Conservation (phyloP, 192 early-diverging fungal species). For the Diversispora epigaea region DNA sequence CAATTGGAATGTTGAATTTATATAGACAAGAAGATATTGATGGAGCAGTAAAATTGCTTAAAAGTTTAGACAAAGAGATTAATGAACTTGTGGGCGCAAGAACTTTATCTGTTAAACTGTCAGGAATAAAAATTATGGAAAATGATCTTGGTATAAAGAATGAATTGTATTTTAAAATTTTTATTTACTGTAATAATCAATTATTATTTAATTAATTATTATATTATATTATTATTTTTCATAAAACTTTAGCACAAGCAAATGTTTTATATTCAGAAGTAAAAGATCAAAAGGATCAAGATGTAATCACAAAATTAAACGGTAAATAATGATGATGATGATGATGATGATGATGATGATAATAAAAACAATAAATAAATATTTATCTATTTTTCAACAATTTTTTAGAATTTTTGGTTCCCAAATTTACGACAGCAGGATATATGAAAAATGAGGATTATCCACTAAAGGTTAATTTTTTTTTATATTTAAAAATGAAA, state of each 20-base stretch:
- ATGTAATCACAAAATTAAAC: slow-evolving; percentile 3
- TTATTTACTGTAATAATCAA: neutral
- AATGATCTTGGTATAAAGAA: neutral
- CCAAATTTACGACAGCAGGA: neutral
- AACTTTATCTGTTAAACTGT: neutral
- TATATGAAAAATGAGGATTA: slow-evolving; percentile 1
- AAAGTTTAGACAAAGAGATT: neutral
- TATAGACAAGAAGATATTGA: slow-evolving; percentile 5
- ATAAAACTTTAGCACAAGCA: neutral
- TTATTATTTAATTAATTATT: neutral
- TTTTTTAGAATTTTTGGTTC: neutral
- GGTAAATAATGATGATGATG: neutral
- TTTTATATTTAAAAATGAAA: neutral
- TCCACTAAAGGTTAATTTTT: slow-evolving; percentile 11
- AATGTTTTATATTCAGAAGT: slow-evolving; percentile 14
- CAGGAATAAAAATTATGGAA: neutral
- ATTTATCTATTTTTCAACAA: too few species aligned
- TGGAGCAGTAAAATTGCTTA: slow-evolving; percentile 15
- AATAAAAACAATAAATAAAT: too few species aligned
- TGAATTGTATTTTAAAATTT: neutral
- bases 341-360: neutral
- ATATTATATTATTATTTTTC: neutral
- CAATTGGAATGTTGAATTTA: slow-evolving; percentile 10
- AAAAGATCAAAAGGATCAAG: neutral
- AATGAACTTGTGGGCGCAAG: neutral